phyloP scores from a whole-genome alignment of 352 stramenopile species.

The Aphanomyces astaci region DNA sequence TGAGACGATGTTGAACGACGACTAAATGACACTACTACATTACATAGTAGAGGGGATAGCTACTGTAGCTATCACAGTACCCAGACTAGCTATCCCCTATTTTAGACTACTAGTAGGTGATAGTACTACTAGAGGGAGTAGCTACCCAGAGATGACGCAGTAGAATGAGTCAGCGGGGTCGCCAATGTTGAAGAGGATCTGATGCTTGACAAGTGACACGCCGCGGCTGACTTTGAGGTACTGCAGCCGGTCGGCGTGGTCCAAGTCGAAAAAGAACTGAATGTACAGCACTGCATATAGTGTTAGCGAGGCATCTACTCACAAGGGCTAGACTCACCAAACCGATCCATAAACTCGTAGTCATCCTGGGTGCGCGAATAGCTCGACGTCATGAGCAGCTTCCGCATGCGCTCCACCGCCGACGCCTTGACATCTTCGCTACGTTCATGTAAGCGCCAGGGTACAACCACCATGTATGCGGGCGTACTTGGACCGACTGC shows the following conservation, averaged over 20 bases:
- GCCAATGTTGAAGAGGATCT: slow-evolving; percentile 60
- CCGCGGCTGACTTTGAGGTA: slow-evolving; percentile 60
- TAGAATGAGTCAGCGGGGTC: slow-evolving; percentile 67
- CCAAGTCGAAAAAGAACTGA: slow-evolving; percentile 57
- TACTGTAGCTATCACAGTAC: too few species aligned
- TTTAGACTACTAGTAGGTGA: too few species aligned
- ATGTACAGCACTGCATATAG: slow-evolving; percentile 37
- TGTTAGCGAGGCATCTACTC: not conserved
- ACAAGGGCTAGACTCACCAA: slow-evolving; percentile 31
- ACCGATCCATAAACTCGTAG: slow-evolving; percentile 62
- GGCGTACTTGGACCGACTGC: not conserved
- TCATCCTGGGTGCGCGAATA: slow-evolving; percentile 37
- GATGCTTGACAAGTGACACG: slow-evolving; percentile 50
- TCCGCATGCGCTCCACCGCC: slow-evolving; percentile 25
- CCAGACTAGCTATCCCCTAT: too few species aligned
- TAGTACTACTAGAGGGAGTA: not conserved
- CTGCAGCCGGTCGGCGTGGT: slow-evolving; percentile 39
- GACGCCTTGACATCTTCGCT: not conserved
- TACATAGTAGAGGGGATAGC: too few species aligned
- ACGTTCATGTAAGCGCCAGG: not conserved
- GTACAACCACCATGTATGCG: not conserved
- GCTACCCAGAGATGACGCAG: slow-evolving; percentile 57
- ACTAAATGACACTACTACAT: too few species aligned
- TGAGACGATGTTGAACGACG: too few species aligned
- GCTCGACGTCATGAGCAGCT: slow-evolving; percentile 42